phyloP scores from a whole-genome alignment of 306 rosid species.

The Fagus crenata region DNA sequence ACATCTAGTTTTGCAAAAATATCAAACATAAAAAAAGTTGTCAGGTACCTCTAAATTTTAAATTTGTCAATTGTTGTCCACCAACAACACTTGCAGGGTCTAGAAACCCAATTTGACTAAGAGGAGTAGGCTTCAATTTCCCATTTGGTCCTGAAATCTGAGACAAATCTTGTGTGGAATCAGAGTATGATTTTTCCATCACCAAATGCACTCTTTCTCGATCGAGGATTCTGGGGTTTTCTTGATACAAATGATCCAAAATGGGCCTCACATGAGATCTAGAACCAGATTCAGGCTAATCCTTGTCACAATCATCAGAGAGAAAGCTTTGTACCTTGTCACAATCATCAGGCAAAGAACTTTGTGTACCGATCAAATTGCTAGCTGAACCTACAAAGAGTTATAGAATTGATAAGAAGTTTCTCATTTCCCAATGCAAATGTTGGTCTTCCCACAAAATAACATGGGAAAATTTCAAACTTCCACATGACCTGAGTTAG shows the following conservation, averaged over 20 bases:
- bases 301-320: slow-evolving; percentile 16
- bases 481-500: too few species aligned
- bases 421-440: slow-evolving; percentile 1
- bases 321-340: slow-evolving; percentile 15
- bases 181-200: too few species aligned
- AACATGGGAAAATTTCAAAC: too few species aligned
- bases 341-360: slow-evolving; percentile 36
- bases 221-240: slow-evolving; percentile 29
- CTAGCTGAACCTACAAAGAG: slow-evolving; percentile 34
- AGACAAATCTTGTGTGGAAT: too few species aligned
- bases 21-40: too few species aligned
- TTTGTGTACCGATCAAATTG: slow-evolving; percentile 24
- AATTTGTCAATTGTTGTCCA: too few species aligned
- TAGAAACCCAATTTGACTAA: too few species aligned
- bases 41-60: too few species aligned
- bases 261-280: slow-evolving; percentile 36
- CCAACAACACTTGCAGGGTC: too few species aligned
- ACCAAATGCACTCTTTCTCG: slow-evolving; percentile 32
- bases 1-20: too few species aligned
- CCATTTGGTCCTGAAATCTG: too few species aligned
- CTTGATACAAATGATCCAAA: slow-evolving; percentile 28
- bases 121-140: too few species aligned
- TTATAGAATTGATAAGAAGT: slow-evolving; percentile 2
- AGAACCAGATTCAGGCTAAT: slow-evolving; percentile 27
- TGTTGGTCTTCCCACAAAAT: background rate